phyloP scores from a whole-genome alignment of 2,329 filamentous ascomycete species.

The Diaporthe batatas region DNA sequence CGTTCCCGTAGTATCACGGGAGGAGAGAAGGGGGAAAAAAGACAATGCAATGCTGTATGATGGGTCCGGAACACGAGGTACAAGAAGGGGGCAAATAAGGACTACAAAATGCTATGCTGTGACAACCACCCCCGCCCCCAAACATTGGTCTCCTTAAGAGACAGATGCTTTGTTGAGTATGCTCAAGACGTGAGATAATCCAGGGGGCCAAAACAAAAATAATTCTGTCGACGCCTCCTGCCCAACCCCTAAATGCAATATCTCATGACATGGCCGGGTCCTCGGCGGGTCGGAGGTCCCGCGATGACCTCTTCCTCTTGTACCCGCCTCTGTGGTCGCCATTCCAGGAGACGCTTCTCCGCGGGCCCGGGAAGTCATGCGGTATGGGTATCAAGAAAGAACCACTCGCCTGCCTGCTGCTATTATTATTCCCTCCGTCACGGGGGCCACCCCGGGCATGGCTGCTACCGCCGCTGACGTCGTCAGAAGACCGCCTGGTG shows the following conservation, averaged over 20 bases:
- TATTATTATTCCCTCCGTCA: neutral
- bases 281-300: neutral
- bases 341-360: constrained; percentile 26
- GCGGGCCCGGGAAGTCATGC: constrained; percentile 25
- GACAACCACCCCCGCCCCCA: neutral
- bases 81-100: neutral
- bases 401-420: neutral
- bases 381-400: constrained; percentile 42
- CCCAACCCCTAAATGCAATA: constrained; percentile 3
- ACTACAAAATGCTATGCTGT: constrained; percentile 24
- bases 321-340: constrained; percentile 24
- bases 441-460: neutral
- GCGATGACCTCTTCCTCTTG: constrained; percentile 26
- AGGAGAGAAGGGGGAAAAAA: neutral
- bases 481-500: constrained; percentile 15
- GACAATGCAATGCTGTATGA: constrained; percentile 33
- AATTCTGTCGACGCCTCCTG: constrained; percentile 16
- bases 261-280: constrained; percentile 25
- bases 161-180: neutral
- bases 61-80: neutral
- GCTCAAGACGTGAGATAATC: constrained; percentile 1
- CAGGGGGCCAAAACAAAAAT: constrained; percentile 6
- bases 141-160: neutral
- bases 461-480: too few species aligned
- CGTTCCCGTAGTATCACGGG: neutral